A percentile compares a stretch with the other conserved stretches of the same genome.
Conservation (phyloP, 352 stramenopile species). For the Phytophthora sansomeana region DNA sequence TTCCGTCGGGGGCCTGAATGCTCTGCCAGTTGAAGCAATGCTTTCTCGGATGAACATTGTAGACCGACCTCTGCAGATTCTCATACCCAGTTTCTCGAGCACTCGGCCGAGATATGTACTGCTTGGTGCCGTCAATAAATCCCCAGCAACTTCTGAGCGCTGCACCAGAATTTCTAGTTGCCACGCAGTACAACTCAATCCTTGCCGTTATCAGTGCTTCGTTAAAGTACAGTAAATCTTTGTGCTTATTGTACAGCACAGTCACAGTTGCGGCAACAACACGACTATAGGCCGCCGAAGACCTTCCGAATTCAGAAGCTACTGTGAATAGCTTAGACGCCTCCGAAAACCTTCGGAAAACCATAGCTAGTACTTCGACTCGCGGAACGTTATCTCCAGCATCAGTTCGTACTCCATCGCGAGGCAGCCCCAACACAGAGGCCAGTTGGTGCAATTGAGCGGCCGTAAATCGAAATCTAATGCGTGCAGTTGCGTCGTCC, state of each 20-base stretch:
- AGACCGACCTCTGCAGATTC: constrained; percentile 2
- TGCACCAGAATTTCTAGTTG: neutral
- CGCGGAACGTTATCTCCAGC: neutral
- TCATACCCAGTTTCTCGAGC: neutral
- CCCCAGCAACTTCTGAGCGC: neutral
- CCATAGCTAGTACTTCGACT: neutral
- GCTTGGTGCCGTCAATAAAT: constrained; percentile 8
- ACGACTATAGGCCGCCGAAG: neutral
- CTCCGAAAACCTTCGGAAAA: neutral
- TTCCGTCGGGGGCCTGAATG: constrained; percentile 1
- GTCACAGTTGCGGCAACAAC: neutral
- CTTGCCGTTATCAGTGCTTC: neutral
- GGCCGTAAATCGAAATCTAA: neutral
- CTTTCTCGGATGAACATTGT: neutral
- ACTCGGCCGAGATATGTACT: neutral
- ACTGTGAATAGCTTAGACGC: neutral
- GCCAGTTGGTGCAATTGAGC: neutral
- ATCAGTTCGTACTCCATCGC: neutral
- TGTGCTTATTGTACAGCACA: neutral
- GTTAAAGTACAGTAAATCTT: constrained; percentile 3
- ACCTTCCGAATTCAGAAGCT: neutral
- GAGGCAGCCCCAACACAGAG: neutral
- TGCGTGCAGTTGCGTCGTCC: neutral
- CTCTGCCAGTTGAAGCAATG: constrained; percentile 10
- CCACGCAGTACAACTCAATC: neutral